Base-by-base conservation (phyloP, 2,329 filamentous ascomycete genomes). In the Cercospora sp. region DNA sequence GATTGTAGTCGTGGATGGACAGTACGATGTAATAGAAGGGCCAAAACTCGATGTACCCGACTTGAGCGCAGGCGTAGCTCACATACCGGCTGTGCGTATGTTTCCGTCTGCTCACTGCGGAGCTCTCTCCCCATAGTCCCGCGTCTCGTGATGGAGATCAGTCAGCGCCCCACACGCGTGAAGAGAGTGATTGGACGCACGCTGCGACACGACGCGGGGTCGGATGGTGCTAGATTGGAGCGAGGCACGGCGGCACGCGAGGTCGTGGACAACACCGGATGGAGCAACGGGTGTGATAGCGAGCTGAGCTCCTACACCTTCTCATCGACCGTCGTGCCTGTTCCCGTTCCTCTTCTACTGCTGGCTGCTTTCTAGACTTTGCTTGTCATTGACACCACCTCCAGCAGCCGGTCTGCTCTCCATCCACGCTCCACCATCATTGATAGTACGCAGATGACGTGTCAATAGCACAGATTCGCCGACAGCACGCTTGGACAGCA, bases 381-480 rank as follows among this genome's bases (percentile, higher is more conserved):
- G 36, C 36, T 42, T n/a, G 6, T 58, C 13, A 18, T 31, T 58
- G 30, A 31, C 53, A 8, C 53, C 53, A 9, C 26, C 53, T 58
- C 26, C 26, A 58, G 53, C 53, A 58, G 23, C 53, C 26, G 20
- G 48, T 6, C 48, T 53, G 48, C 48, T 53, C 16, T 42, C 16
- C 48, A 26, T 53, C 13, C 48, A 26, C 48, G 48, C 48, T 23
- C 4, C 30, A 30, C 23, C 26, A 30, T 30, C 26, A 20, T 33
- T 26, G 53, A 30, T 18, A 28, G 20, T 60, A 55, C 51, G 57
- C 63, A 42, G 36, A 68, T 63, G 58, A 36, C 63, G 58, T 58
- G 31, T 16, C 40, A 8, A 40, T 65, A 65, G 62, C 55, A 65
- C 36, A 9, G 20, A 20, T 8, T 26, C 63, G 57, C 63, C 40